A percentile compares a stretch with the other conserved stretches of the same genome.
These are phyloP conservation scores for Arabis hirsuta DNA, from an alignment of 345 rosid species.

Conservation along the genomic window DNA sequence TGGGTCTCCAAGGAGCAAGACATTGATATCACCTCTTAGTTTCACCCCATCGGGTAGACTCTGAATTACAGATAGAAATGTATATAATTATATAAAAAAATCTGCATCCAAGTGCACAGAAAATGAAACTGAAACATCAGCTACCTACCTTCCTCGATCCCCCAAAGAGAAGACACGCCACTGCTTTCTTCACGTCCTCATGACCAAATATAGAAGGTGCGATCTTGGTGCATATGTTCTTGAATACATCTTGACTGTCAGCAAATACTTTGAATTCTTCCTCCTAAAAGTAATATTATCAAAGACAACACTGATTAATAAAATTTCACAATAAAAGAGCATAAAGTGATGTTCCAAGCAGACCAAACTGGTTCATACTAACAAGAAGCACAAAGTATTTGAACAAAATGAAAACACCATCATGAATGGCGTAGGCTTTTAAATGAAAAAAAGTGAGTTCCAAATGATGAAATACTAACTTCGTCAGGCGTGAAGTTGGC, in stretches of 20 bases:
- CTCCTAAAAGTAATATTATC: constrained; percentile 48
- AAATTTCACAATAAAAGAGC: constrained; percentile 10
- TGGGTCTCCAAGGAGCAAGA: constrained; percentile 93
- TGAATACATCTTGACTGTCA: constrained; percentile 60
- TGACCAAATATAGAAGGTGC: constrained; percentile 97
- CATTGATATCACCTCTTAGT: constrained; percentile 95
- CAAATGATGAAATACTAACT: constrained; percentile 48
- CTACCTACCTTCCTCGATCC: constrained; percentile 83
- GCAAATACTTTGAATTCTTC: constrained; percentile 94
- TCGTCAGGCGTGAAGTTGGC: constrained; percentile 78
- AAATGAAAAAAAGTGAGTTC: neutral
- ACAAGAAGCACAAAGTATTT: neutral
- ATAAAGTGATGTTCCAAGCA: neutral
- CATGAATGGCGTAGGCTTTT: neutral
- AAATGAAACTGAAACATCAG: constrained; percentile 9
- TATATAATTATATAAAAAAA: constrained; percentile 17
- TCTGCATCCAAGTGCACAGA: neutral
- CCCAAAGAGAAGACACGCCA: constrained; percentile 94
- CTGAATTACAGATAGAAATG: constrained; percentile 42
- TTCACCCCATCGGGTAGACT: constrained; percentile 90
- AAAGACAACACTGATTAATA: constrained; percentile 11
- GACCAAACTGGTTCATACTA: neutral
- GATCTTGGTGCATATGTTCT: constrained; percentile 72
- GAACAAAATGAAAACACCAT: neutral
- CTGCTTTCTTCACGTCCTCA: constrained; percentile 85